phyloP scores from a whole-genome alignment of 106 monocot species.

The Apostasia shenzhenica region DNA sequence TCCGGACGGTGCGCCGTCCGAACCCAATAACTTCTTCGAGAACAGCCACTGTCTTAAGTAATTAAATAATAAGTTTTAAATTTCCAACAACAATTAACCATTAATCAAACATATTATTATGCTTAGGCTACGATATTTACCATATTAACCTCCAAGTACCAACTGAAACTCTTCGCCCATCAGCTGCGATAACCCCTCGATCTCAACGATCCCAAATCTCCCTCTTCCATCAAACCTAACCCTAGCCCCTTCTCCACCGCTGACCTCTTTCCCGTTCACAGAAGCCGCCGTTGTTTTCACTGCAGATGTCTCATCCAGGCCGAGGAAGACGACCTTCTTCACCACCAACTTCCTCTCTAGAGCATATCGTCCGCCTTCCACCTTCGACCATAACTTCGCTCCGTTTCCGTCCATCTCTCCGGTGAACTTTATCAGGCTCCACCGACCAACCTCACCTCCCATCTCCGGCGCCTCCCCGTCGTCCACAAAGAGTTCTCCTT shows the following conservation, averaged over 20 bases:
- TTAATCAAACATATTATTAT: too few species aligned
- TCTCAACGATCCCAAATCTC: constrained; percentile 5
- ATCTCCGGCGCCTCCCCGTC: constrained; percentile 43
- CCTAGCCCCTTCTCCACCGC: not conserved
- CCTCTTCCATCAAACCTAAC: not conserved
- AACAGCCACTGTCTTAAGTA: too few species aligned
- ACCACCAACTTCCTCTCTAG: constrained; percentile 15
- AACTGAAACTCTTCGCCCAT: constrained; percentile 21
- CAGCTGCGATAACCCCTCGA: constrained; percentile 13
- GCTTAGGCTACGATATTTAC: too few species aligned
- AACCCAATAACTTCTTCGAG: too few species aligned
- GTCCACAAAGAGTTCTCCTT: constrained; percentile 38
- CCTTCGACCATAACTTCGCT: constrained; percentile 13
- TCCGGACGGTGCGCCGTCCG: too few species aligned
- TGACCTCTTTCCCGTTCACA: constrained; percentile 6
- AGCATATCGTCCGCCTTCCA: constrained; percentile 31
- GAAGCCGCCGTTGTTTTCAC: not conserved
- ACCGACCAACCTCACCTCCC: constrained; percentile 21
- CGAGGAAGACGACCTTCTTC: constrained; percentile 26
- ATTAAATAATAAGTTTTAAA: too few species aligned
- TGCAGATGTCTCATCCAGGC: not conserved
- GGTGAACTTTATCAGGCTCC: constrained; percentile 37
- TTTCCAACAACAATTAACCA: too few species aligned
- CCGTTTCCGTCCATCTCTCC: constrained; percentile 8
- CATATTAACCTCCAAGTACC: not conserved